Percentiles rank a stretch among this genome's conserved stretches.
These are phyloP conservation scores for Sarocladium kiliense DNA, from an alignment of 2,329 filamentous ascomycete genomes.

Conservation along the genomic window DNA sequence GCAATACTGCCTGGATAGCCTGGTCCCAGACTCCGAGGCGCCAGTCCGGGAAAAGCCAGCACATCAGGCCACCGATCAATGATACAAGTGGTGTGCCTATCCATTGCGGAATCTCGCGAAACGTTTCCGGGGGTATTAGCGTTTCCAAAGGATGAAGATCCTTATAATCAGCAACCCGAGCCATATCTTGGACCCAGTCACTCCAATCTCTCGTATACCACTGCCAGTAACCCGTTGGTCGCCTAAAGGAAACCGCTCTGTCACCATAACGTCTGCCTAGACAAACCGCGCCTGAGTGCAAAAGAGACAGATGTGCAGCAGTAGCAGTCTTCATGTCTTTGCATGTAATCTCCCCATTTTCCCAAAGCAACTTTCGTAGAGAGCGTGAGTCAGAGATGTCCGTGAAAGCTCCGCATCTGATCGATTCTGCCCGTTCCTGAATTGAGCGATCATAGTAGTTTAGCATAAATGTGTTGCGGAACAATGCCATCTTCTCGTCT, in stretches of 20 bases:
- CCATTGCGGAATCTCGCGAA: conserved; percentile 18
- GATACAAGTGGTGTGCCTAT: conserved; percentile 18
- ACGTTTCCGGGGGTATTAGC: conserved; percentile 15
- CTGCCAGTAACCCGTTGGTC: background rate
- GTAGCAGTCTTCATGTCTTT: conserved; percentile 15
- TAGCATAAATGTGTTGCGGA: conserved; percentile 15
- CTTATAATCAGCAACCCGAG: background rate
- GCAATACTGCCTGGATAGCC: conserved; percentile 13
- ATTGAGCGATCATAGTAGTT: conserved; percentile 13
- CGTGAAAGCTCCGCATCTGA: conserved; percentile 17
- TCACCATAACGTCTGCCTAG: conserved; percentile 17
- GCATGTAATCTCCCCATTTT: background rate
- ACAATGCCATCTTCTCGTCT: conserved; percentile 11
- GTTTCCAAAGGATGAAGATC: conserved; percentile 17
- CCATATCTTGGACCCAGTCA: background rate
- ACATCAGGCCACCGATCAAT: conserved; percentile 20
- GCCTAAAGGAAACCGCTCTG: conserved; percentile 8
- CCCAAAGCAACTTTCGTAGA: conserved; percentile 9
- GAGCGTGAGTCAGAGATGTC: background rate
- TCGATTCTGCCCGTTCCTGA: conserved; percentile 16
- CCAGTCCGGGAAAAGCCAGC: conserved; percentile 15
- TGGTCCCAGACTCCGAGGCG: conserved; percentile 16
- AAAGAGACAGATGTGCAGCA: conserved; percentile 13
- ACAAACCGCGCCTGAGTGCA: conserved; percentile 20
- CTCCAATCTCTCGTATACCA: conserved; percentile 13